phyloP scores from a whole-genome alignment of 148 eudicot genomes.

The Amaranthus palmeri region DNA sequence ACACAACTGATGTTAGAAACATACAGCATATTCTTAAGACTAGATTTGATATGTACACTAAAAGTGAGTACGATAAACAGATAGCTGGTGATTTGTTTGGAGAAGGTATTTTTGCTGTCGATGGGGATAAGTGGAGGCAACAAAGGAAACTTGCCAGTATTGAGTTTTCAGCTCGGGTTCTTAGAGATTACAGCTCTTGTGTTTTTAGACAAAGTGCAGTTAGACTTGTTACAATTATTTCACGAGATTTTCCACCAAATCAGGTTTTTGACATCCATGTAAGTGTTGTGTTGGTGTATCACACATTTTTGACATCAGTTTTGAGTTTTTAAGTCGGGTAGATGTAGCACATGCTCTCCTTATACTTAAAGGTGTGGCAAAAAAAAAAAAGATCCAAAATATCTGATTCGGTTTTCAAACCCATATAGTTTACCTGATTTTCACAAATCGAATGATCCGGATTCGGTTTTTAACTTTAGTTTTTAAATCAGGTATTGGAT shows the following conservation, averaged over 20 bases:
- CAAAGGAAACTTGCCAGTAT: slow-evolving; percentile 72
- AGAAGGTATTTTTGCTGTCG: slow-evolving; percentile 62
- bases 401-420: too few species aligned
- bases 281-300: slow-evolving; percentile 3
- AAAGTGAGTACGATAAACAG: slow-evolving; percentile 39
- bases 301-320: too few species aligned
- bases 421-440: too few species aligned
- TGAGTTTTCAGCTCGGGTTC: slow-evolving; percentile 67
- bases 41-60: slow-evolving; percentile 52
- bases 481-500: too few species aligned
- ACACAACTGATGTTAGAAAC: slow-evolving; percentile 57
- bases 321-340: too few species aligned
- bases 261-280: slow-evolving; percentile 59
- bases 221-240: slow-evolving; percentile 38
- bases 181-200: slow-evolving; percentile 66
- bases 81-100: slow-evolving; percentile 59
- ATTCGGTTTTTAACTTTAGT: too few species aligned
- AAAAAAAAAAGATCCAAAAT: too few species aligned
- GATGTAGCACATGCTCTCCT: too few species aligned
- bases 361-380: too few species aligned
- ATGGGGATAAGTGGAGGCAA: slow-evolving; percentile 60
- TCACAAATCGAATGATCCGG: too few species aligned
- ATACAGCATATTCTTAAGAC: slow-evolving; percentile 67
- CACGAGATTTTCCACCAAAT: slow-evolving; percentile 19
- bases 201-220: slow-evolving; percentile 55